phyloP scores from a whole-genome alignment of 768 basidiomycete species.

The Sarcomyxa edulis region DNA sequence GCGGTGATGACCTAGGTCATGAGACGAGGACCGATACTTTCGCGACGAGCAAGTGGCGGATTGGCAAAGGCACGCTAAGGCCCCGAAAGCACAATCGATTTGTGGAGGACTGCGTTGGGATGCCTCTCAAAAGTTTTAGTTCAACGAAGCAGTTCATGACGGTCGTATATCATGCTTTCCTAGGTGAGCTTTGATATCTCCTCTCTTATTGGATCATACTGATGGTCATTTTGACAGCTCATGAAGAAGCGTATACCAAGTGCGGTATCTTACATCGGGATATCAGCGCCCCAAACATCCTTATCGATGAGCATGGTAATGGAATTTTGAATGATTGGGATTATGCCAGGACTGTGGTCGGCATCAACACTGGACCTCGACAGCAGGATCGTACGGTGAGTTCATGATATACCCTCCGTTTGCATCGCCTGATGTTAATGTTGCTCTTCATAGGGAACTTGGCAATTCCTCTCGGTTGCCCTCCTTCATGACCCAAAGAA shows the following conservation, averaged over 20 bases:
- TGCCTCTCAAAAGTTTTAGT: conserved; percentile 7
- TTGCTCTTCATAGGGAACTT: conserved; percentile 23
- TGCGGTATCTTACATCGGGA: conserved; percentile 7
- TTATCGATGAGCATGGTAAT: not conserved
- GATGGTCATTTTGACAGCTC: not conserved
- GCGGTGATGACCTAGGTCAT: conserved; percentile 23
- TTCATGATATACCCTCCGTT: not conserved
- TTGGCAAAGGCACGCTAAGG: conserved; percentile 2
- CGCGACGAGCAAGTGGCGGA: no score
- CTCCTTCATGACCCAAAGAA: conserved; percentile 14
- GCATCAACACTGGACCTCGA: not conserved
- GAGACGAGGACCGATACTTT: not conserved
- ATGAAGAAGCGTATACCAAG: conserved; percentile 5
- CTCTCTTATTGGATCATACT: no score
- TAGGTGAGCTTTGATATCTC: not conserved
- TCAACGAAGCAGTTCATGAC: conserved; percentile 14
- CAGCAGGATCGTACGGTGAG: conserved; percentile 5
- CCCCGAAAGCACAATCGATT: conserved; percentile 17
- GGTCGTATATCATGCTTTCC: conserved; percentile 14
- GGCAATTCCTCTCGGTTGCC: conserved; percentile 22
- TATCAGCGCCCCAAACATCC: conserved; percentile 6
- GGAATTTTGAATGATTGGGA: conserved; percentile 9
- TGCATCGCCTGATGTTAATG: not conserved
- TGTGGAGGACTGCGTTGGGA: conserved; percentile 13
- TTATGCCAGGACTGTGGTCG: not conserved